Base-by-base conservation (phyloP, 2,329 filamentous ascomycete genomes). In the Teratosphaeria epicoccoides region DNA sequence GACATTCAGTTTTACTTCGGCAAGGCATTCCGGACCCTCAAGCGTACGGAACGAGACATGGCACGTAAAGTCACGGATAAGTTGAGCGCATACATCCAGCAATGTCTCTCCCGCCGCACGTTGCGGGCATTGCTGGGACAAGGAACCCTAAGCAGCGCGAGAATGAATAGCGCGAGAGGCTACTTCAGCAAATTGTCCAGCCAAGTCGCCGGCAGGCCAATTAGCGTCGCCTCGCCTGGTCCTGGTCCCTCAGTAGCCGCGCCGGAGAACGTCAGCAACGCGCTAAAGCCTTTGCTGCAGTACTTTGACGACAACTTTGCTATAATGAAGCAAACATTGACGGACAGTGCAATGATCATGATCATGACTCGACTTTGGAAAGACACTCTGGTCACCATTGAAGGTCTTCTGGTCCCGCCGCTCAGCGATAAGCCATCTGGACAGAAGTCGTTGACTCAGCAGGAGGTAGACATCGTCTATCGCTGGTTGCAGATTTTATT, bases 251-350 rank as follows among this genome's bases (percentile, higher is more conserved):
- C 29, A 11, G 45, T 11, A 12, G 43, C 44, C 9, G 85, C 87
- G 0, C 79, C 81, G 26, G 77, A 77, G 6, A 88, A 96, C 54
- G 78, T 95, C 20, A 85, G 88, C 58, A 84, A 84, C 59, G 88
- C 88, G 0, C 74, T 98, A 11, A 83, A 86, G 60, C 86, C 89
- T 4, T 77, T 98, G 0, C 93, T 96, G 66, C 80, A 83, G 50
- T 98, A 98, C 68, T 98, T 98, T 66, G 88, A 98, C 66, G 91
- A 96, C 67, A 98, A 98, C 64, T 98, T 98, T 70, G 88, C 89
- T 53, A 95, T 97, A 61, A 95, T 98, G 90, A 96, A 97, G 72
- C 83, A 93, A 69, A 96, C 91, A 0, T 75, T 98, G 52, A 97
- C 93, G 1, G 85, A 89, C 52, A 84, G 88, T 52, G 94, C 93